Conservation (phyloP, 2,329 filamentous ascomycete species). For the Fusarium fujikuroi region DNA sequence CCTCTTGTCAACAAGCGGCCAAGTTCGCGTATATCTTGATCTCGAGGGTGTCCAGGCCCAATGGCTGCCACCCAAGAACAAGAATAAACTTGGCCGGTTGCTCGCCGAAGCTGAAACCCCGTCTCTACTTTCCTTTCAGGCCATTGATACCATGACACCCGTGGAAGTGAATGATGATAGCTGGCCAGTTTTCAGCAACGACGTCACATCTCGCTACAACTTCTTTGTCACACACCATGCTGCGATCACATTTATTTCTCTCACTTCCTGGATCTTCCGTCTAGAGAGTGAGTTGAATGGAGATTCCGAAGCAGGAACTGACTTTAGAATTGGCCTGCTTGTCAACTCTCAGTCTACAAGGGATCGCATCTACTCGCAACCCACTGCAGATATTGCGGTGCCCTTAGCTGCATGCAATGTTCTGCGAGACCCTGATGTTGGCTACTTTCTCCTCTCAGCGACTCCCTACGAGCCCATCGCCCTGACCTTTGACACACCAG, state of each 20-base stretch:
- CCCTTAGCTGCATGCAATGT: slow-evolving; percentile 64
- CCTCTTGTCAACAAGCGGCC: slow-evolving; percentile 69
- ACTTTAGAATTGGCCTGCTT: slow-evolving; percentile 70
- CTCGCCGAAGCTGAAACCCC: slow-evolving; percentile 54
- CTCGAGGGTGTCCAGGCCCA: slow-evolving; percentile 72
- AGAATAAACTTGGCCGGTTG: slow-evolving; percentile 57
- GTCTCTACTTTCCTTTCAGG: slow-evolving; percentile 69
- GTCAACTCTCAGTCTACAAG: slow-evolving; percentile 68
- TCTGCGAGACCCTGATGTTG: slow-evolving; percentile 70
- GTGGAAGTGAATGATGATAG: slow-evolving; percentile 65
- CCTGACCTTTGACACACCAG: slow-evolving; percentile 69
- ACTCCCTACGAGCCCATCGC: slow-evolving; percentile 68
- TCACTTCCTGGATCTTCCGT: slow-evolving; percentile 71
- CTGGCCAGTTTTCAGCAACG: slow-evolving; percentile 72
- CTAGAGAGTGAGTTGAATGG: slow-evolving; percentile 69
- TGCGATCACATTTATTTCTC: slow-evolving; percentile 68
- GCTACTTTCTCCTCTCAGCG: slow-evolving; percentile 70
- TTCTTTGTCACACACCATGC: slow-evolving; percentile 72
- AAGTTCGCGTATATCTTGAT: slow-evolving; percentile 70
- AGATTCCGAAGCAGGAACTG: slow-evolving; percentile 66
- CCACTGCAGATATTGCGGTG: slow-evolving; percentile 57
- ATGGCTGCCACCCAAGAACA: slow-evolving; percentile 70
- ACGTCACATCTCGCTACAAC: slow-evolving; percentile 70
- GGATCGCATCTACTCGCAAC: slow-evolving; percentile 67
- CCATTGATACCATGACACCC: slow-evolving; percentile 67